Conservation (phyloP, 371 early-diverging fungal species). For the Apophysomyces sp. region DNA sequence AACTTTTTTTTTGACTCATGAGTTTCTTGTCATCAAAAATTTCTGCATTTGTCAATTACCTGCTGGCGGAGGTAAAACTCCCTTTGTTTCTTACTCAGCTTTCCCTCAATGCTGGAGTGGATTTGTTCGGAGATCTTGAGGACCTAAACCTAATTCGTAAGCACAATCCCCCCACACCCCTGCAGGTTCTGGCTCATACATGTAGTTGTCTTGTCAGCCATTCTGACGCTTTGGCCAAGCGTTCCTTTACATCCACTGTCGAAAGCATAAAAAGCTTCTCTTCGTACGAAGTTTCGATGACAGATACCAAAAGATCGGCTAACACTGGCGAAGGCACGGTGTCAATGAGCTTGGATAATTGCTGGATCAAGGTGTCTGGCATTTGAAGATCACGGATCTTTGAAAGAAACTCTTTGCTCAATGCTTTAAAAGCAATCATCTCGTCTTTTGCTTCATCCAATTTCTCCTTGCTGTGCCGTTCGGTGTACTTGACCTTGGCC, state of each 20-base stretch:
- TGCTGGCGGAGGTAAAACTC: constrained; percentile 83
- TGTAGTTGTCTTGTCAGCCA: constrained; percentile 74
- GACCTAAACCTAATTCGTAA: constrained; percentile 34
- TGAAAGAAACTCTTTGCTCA: constrained; percentile 54
- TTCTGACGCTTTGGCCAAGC: constrained; percentile 55
- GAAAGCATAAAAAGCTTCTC: constrained; percentile 69
- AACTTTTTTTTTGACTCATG: not conserved
- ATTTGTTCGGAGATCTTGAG: constrained; percentile 77
- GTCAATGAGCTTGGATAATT: constrained; percentile 63
- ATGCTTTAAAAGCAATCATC: constrained; percentile 51
- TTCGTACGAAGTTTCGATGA: constrained; percentile 68
- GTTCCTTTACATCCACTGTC: constrained; percentile 51
- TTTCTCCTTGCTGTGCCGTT: constrained; percentile 39
- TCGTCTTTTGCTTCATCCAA: constrained; percentile 35
- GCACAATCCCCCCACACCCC: not conserved
- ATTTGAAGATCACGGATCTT: constrained; percentile 69
- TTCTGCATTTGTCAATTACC: constrained; percentile 24
- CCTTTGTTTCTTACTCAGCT: constrained; percentile 73
- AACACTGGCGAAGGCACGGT: constrained; percentile 59
- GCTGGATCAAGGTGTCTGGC: constrained; percentile 59
- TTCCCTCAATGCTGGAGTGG: constrained; percentile 70
- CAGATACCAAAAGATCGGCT: constrained; percentile 70
- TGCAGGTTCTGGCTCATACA: constrained; percentile 16
- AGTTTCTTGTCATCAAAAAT: not conserved
- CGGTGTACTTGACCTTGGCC: constrained; percentile 24